Evolutionary conservation across 495 filamentous ascomycete genomes (phyloP), one percentile per base, ranked within the genome.

Genomic region (Hypoxylon fuscum): DNA sequence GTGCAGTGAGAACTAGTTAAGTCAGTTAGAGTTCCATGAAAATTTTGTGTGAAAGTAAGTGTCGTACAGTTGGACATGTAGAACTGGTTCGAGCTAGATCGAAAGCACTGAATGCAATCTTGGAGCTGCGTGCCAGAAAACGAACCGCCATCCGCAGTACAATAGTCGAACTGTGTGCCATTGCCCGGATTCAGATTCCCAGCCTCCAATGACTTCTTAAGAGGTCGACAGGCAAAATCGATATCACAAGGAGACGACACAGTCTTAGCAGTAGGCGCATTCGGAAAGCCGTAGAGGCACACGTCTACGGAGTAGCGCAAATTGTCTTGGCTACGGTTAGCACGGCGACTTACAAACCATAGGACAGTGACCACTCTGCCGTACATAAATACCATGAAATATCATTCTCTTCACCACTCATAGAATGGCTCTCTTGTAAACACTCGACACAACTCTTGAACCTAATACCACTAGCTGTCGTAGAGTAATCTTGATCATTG

Each of bases 391-490:
- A 86, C 84, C 83, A 88, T 65, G 81, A 74, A 0, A 85, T 69
- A 66, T 90, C 86, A 3, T 79, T 79, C 68, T 85, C 78, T 11
- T 44, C 37, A 0, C 72, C 60, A 69, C 84, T 81, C 12, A 76
- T 59, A 54, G 78, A 83, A 5, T 74, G 73, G 52, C 86, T 89
- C n/a, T 78, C 68, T 60, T 88, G 72, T 47, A 85, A 69, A 56
- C 87, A 90, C n/a, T 74, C 71, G 21, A 88, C 49, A 49, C 87
- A 90, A 6, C 76, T 71, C 62, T 87, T 68, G 60, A 87, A 90
- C 40, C 74, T 72, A 21, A 68, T 72, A 1, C 86, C 87, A 8
- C 64, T 72, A 0, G 56, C 48, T 1, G 79, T 76, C 8, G 62
- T 68, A 12, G 72, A 73, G 61, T 78, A 88, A 3, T 77, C 70